Percentiles rank a stretch among this genome's conserved stretches.
Conservation (phyloP, 2,329 filamentous ascomycete species). For the Xylaria sp. region DNA sequence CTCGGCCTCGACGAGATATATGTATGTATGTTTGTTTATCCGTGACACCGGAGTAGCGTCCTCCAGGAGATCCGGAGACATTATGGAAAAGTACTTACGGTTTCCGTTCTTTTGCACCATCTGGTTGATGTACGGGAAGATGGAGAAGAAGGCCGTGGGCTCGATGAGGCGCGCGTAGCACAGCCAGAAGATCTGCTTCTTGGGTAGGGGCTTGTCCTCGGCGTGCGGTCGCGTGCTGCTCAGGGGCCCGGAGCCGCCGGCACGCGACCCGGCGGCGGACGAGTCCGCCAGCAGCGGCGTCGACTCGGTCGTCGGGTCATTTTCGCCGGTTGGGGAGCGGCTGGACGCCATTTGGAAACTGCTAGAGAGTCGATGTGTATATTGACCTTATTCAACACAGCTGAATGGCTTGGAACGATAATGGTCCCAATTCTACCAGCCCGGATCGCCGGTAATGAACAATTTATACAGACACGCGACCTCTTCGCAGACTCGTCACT, state of each 20-base stretch:
- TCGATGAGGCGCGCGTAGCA: constrained; percentile 75
- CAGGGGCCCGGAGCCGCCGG: too few relatives aligned
- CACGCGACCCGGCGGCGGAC: constrained; percentile 19
- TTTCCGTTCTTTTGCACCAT: constrained; percentile 72
- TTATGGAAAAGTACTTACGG: constrained; percentile 18
- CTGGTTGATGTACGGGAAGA: constrained; percentile 78
- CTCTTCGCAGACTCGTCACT: too few relatives aligned
- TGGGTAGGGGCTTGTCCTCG: constrained; percentile 56
- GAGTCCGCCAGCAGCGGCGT: constrained; percentile 36
- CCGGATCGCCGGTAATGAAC: too few relatives aligned
- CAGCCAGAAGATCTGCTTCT: constrained; percentile 68
- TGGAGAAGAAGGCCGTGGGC: constrained; percentile 80
- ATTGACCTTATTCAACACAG: background rate
- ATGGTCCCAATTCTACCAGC: too few relatives aligned
- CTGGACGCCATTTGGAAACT: background rate
- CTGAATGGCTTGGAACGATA: background rate
- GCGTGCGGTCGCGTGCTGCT: too few relatives aligned
- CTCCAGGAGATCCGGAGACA: background rate
- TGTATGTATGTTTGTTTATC: background rate
- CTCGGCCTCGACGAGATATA: background rate
- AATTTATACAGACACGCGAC: too few relatives aligned
- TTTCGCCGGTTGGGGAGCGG: background rate
- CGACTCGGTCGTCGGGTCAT: constrained; percentile 28
- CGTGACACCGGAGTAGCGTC: background rate
- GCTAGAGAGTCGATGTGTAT: background rate